A percentile compares a stretch with the other conserved stretches of the same genome.
phyloP scores from a whole-genome alignment of 179 eudicot genomes.

The Heliamphora pulchella region DNA sequence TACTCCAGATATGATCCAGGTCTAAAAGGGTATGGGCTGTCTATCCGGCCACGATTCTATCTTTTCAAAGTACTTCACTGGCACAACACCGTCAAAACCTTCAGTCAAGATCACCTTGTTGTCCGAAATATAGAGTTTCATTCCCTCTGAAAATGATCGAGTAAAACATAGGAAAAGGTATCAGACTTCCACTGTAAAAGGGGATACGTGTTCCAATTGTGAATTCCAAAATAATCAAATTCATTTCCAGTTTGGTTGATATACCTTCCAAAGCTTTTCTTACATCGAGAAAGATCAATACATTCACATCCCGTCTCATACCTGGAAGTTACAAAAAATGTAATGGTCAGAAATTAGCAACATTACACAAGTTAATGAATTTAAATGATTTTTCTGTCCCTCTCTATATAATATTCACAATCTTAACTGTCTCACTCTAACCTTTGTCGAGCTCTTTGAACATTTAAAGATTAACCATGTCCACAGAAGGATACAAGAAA shows the following conservation, averaged over 20 bases:
- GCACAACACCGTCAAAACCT: conserved; percentile 85
- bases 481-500: neutral
- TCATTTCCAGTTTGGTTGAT: neutral
- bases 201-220: neutral
- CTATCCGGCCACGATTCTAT: conserved; percentile 76
- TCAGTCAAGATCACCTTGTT: conserved; percentile 84
- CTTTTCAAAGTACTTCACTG: conserved; percentile 65
- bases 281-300: conserved; percentile 65
- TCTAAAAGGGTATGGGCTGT: conserved; percentile 39
- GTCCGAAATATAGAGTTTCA: conserved; percentile 86
- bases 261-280: conserved; percentile 87
- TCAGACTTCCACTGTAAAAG: neutral
- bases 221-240: neutral
- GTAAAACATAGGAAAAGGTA: neutral
- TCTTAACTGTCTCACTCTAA: neutral
- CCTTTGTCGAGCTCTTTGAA: neutral
- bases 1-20: neutral
- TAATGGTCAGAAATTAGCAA: neutral
- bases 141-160: conserved; percentile 49
- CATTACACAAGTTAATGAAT: neutral
- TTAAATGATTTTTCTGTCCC: neutral
- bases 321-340: conserved; percentile 41
- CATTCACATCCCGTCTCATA: conserved; percentile 64
- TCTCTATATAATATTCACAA: neutral
- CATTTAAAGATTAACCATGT: too few species aligned